Evolutionary conservation across 352 stramenopile species (phyloP), one percentile per base, ranked within the genome.

Genomic region (Phytophthora fragariaefolia): DNA sequence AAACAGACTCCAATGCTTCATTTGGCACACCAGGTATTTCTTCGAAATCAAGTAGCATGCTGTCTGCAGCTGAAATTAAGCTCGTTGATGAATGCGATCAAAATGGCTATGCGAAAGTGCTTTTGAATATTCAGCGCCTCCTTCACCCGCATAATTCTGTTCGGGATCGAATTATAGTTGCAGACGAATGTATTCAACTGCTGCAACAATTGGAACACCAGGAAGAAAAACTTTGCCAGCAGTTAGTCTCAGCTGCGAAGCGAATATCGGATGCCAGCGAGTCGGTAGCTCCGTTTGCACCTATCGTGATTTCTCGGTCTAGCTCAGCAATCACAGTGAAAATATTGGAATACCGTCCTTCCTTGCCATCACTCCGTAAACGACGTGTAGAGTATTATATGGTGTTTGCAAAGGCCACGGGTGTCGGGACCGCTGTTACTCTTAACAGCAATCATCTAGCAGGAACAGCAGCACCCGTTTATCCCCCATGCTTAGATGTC

Each of bases 401-500:
- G 79, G 67, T 93, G 12, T 96, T 90, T 47, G 86, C 79, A 1
- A 95, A 97, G 48, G 59, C 78, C 0, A 76, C 74, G 1, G 87
- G 88, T 0, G 85, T 78, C 10, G 87, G 89, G 0, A 97, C 87
- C 5, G 79, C 81, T 47, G 85, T 96, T 6, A 94, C 87, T 0
- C 61, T 94, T 22, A 96, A 79, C 36, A 97, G 90, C 63, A 81
- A 76, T 17, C 74, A 79, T 10, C 80, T 85, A 0, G 61, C 83
- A 15, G 89, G 89, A 15, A 94, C 85, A 0, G 85, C 83, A 5
- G 61, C 74, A 45, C 79, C 80, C 0, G 51, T 95, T 6, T 79
- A 80, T 27, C 46, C 71, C 1, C 47, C 63, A 1, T 46, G 58
- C 2, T 47, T 63, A 0, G 28, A 60, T 24, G 66, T 79, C 6